Base-by-base conservation (phyloP, 2,329 filamentous ascomycete species). In the Lasiodiplodia sp. region DNA sequence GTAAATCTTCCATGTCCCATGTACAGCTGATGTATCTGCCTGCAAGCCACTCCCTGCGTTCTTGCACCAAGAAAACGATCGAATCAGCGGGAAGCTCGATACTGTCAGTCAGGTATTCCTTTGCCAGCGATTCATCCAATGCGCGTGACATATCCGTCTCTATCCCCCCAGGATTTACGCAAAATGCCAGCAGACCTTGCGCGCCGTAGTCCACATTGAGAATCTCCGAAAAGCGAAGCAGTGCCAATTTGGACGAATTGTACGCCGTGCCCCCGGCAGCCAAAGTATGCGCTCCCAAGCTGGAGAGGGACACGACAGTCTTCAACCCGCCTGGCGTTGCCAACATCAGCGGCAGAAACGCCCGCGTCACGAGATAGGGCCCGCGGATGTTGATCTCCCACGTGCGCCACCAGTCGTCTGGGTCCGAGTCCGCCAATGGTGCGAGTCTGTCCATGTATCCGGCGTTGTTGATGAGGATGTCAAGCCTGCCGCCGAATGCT, bases 311-410 rank as follows among this genome's bases (percentile, higher is more conserved):
- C 67, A 88, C 75, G 28, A 88, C 52, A 0, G 80, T 83, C 73
- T 83, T 83, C 49, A 73, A 72, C 16, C 62, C 47, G 7, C 14
- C 2, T 67, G n/a, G 72, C 62, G 69, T 75, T 66, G 71, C 74
- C 18, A 79, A 69, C 2, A 82, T 73, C 28, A 85, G 72, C 1
- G 84, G 83, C 8, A 87, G 71, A 52, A 87, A 84, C 0, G 81
- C 78, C n/a, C 81, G 79, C 5, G 80, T 75, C 12, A 83, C 73
- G 2, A 86, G 75, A 71, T 83, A 86, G 0, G 80, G 73, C 0
- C 85, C 87, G 21, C 80, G 79, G 14, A 87, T 55, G 71, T 87
- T 88, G 51, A 86, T 78, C 57, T 84, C 80, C 74, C 80, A 83
- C 0, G 79, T 80, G 23, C 79, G 75, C 80, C 80, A 83, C 78